phyloP scores from a whole-genome alignment of 139 green algal species.

The Chlamydomonas schloesseri region DNA sequence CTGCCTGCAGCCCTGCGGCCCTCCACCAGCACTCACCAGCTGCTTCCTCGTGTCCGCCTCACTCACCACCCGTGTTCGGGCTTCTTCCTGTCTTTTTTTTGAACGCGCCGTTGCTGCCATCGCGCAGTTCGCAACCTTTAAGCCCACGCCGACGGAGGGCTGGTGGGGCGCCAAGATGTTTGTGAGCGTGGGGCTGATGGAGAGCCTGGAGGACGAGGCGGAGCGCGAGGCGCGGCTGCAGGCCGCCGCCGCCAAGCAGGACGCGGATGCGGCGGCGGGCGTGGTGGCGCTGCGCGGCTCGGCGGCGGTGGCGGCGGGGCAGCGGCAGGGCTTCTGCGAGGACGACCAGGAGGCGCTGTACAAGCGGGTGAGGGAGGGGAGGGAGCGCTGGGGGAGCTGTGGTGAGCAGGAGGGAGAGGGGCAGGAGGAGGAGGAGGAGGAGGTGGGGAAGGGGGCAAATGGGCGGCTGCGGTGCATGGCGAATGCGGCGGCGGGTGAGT shows the following conservation, averaged over 20 bases:
- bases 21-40: too few relatives aligned
- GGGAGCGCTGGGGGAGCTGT: not conserved
- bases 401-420: not conserved
- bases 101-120: too few relatives aligned
- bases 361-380: constrained; percentile 46
- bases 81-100: too few relatives aligned
- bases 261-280: constrained; percentile 35
- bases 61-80: too few relatives aligned
- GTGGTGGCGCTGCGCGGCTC: not conserved
- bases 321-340: constrained; percentile 76
- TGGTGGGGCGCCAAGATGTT: constrained; percentile 88
- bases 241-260: constrained; percentile 25
- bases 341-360: constrained; percentile 72
- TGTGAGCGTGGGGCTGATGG: constrained; percentile 64
- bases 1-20: too few relatives aligned
- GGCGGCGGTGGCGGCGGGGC: constrained; percentile 11
- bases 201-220: constrained; percentile 63
- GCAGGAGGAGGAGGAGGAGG: not conserved
- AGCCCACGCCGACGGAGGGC: constrained; percentile 59
- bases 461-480: not conserved
- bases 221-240: constrained; percentile 40
- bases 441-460: not conserved
- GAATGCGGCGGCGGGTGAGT: too few relatives aligned
- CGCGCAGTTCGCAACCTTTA: constrained; percentile 54
- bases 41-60: too few relatives aligned